A percentile compares a stretch with the other conserved stretches of the same genome.
These are phyloP conservation scores for Candolleomyces eurysporus DNA, from an alignment of 768 basidiomycete species.

Conservation along the genomic window DNA sequence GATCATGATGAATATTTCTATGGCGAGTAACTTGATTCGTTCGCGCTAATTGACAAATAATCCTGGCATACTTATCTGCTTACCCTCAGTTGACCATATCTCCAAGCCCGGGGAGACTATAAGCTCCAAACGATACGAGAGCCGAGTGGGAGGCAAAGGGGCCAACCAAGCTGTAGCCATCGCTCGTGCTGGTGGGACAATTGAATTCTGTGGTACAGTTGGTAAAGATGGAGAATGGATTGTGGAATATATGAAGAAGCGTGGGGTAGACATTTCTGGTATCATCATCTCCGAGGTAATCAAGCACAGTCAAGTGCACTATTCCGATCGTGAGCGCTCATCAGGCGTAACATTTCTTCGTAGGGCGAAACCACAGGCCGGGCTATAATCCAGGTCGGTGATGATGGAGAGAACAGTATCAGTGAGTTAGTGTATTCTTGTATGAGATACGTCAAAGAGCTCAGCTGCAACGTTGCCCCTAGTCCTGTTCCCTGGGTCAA, in stretches of 20 bases:
- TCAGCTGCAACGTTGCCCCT: not conserved
- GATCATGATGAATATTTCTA: conserved; percentile 61
- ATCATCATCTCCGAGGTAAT: conserved; percentile 40
- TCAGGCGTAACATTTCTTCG: not conserved
- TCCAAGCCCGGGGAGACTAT: conserved; percentile 60
- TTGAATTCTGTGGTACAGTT: conserved; percentile 49
- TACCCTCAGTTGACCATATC: conserved; percentile 44
- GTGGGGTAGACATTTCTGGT: conserved; percentile 39
- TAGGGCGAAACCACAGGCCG: conserved; percentile 51
- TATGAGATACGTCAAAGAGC: not conserved
- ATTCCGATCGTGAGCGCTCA: not conserved
- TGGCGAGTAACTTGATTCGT: conserved; percentile 29
- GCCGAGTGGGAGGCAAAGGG: conserved; percentile 59
- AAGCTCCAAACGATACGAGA: conserved; percentile 47
- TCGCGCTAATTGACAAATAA: not conserved
- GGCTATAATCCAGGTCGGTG: conserved; percentile 58
- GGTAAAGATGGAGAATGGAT: conserved; percentile 55
- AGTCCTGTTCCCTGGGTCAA: conserved; percentile 62
- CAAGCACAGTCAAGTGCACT: not conserved
- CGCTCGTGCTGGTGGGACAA: conserved; percentile 47
- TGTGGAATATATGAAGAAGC: conserved; percentile 32
- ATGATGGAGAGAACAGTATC: conserved; percentile 61
- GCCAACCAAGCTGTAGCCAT: conserved; percentile 64
- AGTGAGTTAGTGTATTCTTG: conserved; percentile 32
- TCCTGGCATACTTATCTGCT: not conserved